Evolutionary conservation across 768 basidiomycete genomes (phyloP), one percentile per base, ranked within the genome.

Genomic region (Boletus vinaceobasis): DNA sequence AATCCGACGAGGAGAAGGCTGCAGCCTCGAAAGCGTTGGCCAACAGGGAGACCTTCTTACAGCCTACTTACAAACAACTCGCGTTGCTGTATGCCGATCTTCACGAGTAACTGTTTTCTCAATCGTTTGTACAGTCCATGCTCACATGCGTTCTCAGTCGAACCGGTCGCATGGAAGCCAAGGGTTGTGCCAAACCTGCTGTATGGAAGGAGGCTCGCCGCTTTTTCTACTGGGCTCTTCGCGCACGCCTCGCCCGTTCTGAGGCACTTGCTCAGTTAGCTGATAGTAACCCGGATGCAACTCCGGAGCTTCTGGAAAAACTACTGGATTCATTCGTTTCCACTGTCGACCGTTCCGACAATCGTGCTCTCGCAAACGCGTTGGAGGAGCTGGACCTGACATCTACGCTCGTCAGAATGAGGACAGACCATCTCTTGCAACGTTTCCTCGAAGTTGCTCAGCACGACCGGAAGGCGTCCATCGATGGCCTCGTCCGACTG

Each of bases 141-240:
- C 32, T 57, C 33, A 59, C 33, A 52, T 37, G 38, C 57, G n/a
- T 40, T 52, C 55, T 53, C 65, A 96, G 94, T 73, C 92, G 95
- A 45, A 81, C 84, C 43, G 94, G 94, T 45, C 92, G 95, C 44
- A 96, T 97, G 94, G 92, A 97, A 73, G 95, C 95, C 27, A 98
- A 98, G 75, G 93, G 92, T 17, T 95, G 95, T 60, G 95, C 95
- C 8, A 88, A 87, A 57, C 79, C 91, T 19, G 78, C 84, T 29
- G 81, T 86, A 43, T 98, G 95, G 95, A 92, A 90, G 72, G 80
- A 90, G 49, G 85, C 94, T 52, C 86, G 93, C 55, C 83, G 93
- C 57, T 80, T 86, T 66, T 95, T 98, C 81, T 96, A 96, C 75
- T 97, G 93, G 94, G 84, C 90, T 40, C 79, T 92, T 31, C 88